phyloP scores from a whole-genome alignment of 441 rosid species.

The Erodium texanum region DNA sequence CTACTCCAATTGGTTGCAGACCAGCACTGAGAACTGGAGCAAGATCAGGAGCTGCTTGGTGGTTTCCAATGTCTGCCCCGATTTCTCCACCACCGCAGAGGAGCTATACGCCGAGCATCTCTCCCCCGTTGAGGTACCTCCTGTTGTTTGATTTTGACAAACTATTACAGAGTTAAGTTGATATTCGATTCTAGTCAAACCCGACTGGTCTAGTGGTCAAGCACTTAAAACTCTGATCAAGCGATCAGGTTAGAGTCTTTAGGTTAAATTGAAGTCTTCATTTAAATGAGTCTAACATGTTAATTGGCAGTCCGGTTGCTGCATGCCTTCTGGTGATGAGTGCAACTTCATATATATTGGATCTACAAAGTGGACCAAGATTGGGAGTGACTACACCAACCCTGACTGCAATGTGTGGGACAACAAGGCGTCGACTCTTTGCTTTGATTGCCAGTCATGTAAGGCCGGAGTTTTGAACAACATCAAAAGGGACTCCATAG shows the following conservation, averaged over 20 bases:
- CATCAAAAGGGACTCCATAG: no score
- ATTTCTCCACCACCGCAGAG: constrained; percentile 23
- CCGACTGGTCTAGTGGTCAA: no score
- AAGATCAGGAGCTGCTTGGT: constrained; percentile 71
- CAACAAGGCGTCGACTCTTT: constrained; percentile 12
- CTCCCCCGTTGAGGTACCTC: no score
- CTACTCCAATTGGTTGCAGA: constrained; percentile 70
- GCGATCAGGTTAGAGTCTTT: no score
- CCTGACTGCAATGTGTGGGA: constrained; percentile 20
- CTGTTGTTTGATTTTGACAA: no score
- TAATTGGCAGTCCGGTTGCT: constrained; percentile 21
- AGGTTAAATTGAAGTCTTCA: no score
- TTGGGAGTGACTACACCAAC: constrained; percentile 4
- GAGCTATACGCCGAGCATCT: constrained; percentile 30
- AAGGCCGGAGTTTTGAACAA: constrained; percentile 21
- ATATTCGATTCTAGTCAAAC: no score
- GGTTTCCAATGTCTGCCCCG: constrained; percentile 47
- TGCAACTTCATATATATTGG: constrained; percentile 19
- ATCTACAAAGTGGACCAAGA: constrained; percentile 16
- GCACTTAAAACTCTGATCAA: no score
- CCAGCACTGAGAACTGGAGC: constrained; percentile 49
- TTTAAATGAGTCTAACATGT: no score
- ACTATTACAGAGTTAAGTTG: no score
- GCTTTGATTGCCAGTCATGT: constrained; percentile 21
- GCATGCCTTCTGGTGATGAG: constrained; percentile 19